Percentiles rank a stretch among this genome's conserved stretches.
phyloP scores from a whole-genome alignment of 2,329 filamentous ascomycete genomes.

The Nemania sp. region DNA sequence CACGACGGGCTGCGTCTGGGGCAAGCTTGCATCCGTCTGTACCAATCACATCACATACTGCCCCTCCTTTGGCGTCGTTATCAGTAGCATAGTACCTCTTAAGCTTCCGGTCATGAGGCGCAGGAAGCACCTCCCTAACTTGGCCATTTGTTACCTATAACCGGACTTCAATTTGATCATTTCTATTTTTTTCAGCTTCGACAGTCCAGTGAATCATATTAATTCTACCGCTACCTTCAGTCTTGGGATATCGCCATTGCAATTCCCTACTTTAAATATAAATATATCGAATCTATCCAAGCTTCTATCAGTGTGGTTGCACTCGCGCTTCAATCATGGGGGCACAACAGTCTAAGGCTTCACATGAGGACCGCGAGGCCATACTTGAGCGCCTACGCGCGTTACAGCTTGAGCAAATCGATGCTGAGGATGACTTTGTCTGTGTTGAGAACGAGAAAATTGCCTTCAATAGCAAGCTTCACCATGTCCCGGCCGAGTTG shows the following conservation, averaged over 20 bases:
- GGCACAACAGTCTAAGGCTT: conserved; percentile 57
- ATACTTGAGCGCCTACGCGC: conserved; percentile 58
- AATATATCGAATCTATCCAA: neutral
- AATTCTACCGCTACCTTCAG: neutral
- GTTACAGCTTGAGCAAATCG: conserved; percentile 59
- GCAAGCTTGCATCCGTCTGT: neutral
- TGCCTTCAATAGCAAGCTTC: conserved; percentile 39
- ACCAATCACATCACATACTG: conserved; percentile 19
- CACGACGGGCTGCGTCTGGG: neutral
- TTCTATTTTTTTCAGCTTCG: neutral
- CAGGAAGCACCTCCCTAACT: conserved; percentile 40
- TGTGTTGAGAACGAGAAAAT: conserved; percentile 61
- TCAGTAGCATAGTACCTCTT: conserved; percentile 17
- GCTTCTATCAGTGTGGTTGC: neutral
- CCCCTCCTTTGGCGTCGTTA: conserved; percentile 25
- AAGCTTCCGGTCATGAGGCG: conserved; percentile 19
- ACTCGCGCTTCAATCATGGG: conserved; percentile 55
- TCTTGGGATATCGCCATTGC: too few relatives aligned
- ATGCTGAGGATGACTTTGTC: conserved; percentile 60
- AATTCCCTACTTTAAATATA: too few relatives aligned
- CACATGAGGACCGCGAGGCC: conserved; percentile 57
- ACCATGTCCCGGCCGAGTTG: conserved; percentile 59
- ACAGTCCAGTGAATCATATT: neutral
- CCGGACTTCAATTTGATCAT: neutral
- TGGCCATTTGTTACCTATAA: conserved; percentile 14